Evolutionary conservation across 768 basidiomycete genomes (phyloP).

Genomic region (Xanthoconium stramineum): DNA sequence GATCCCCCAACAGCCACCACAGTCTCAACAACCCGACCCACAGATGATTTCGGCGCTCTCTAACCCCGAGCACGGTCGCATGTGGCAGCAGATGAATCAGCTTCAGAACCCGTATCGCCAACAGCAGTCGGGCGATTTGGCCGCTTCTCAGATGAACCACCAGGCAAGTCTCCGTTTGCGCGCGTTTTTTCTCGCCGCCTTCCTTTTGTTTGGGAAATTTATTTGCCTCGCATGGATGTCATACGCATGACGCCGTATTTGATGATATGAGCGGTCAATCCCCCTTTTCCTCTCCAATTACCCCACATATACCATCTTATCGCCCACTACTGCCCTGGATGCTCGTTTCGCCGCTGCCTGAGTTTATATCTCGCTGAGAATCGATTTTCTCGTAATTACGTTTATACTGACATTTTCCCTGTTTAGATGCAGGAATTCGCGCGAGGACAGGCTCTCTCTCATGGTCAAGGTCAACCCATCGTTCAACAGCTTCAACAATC

Average conservation of each 20-base stretch:
- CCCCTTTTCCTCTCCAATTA: constrained; percentile 11
- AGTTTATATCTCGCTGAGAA: constrained; percentile 5
- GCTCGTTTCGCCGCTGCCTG: background rate
- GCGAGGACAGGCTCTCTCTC: constrained; percentile 40
- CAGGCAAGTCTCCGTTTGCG: constrained; percentile 42
- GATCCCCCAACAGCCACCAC: constrained; percentile 44
- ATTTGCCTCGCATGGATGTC: constrained; percentile 8
- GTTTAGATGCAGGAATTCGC: constrained; percentile 45
- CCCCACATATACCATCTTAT: constrained; percentile 14
- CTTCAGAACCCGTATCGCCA: constrained; percentile 42
- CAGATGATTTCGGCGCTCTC: constrained; percentile 39
- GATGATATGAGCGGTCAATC: constrained; percentile 19
- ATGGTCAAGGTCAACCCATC: constrained; percentile 36
- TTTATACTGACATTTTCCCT: constrained; percentile 23
- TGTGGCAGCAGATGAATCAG: constrained; percentile 59
- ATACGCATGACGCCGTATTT: constrained; percentile 11
- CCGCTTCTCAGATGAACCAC: constrained; percentile 36
- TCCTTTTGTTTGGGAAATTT: constrained; percentile 17
- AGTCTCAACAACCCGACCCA: constrained; percentile 40
- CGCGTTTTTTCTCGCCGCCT: constrained; percentile 10
- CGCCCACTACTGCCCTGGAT: constrained; percentile 2
- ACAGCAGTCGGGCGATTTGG: constrained; percentile 41
- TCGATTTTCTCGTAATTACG: constrained; percentile 13
- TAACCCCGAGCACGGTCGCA: constrained; percentile 49
- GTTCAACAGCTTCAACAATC: constrained; percentile 45